Conservation (phyloP, 2,329 filamentous ascomycete genomes). For the Colletotrichum echinochloae region DNA sequence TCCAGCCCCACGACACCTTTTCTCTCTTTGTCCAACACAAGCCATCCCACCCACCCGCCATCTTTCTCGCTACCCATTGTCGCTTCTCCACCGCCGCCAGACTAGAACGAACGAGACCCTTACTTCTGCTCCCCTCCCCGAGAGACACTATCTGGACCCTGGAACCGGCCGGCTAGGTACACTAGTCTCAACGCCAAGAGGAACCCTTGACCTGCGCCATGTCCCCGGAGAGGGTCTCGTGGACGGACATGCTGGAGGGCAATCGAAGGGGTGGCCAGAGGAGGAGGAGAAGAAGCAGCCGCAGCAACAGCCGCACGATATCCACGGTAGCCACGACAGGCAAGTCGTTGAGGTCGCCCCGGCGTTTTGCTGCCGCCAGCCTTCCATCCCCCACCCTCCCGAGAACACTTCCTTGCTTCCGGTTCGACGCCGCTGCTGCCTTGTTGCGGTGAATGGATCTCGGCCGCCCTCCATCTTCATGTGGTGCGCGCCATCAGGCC, state of each 20-base stretch:
- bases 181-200: constrained; percentile 20
- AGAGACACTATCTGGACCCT: constrained; percentile 26
- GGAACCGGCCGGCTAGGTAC: constrained; percentile 24
- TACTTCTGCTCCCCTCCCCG: not conserved
- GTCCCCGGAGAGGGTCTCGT: not conserved
- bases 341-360: not conserved
- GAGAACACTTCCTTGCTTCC: constrained; percentile 12
- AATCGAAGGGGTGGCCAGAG: not conserved
- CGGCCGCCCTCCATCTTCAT: not conserved
- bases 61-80: not conserved
- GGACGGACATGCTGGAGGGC: not conserved
- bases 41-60: not conserved
- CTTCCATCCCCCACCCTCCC: too few species aligned
- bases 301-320: not conserved
- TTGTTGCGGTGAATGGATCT: constrained; percentile 24
- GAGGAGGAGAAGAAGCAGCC: not conserved
- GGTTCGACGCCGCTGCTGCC: constrained; percentile 27
- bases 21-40: constrained; percentile 17
- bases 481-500: not conserved
- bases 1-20: constrained; percentile 15
- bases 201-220: constrained; percentile 22
- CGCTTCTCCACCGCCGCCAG: constrained; percentile 5
- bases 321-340: constrained; percentile 1
- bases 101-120: constrained; percentile 21
- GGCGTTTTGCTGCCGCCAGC: not conserved